Evolutionary conservation across 2,329 filamentous ascomycete genomes (phyloP), one percentile per base, ranked within the genome.

Genomic region (Beauveria medogensis): DNA sequence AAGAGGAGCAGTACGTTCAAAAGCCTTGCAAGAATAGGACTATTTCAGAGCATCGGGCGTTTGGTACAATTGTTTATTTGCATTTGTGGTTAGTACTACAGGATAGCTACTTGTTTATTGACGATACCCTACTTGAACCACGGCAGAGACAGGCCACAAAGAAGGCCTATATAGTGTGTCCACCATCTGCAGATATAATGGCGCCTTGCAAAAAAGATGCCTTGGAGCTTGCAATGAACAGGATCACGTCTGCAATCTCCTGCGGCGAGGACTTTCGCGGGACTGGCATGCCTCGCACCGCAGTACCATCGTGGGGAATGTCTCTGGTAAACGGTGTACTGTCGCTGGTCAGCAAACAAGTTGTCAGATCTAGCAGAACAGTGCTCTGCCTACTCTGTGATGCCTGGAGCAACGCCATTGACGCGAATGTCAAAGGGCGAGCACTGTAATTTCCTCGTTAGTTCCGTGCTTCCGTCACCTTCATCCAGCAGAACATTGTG

Each of bases 321-420:
- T 71, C 70, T 43, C 69, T 69, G 3, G 75, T 77, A 72, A 79
- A 75, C 9, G 75, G 75, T 1, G 76, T 78, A n/a, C 70, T 72
- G 41, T 46, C 2, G 28, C 0, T 34, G 34, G 5, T 48, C 22
- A 52, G 51, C 48, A 22, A 41, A 24, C 9, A 44, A 46, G 2
- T 22, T 22, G 48, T 30, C 26, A 28, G 26, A 24, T 34, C 12
- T 12, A 20, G 16, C 20, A 47, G 20, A 26, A 28, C 3, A 14
- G 30, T 34, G 18, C 24, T 22, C 26, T 34, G n/a, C 43, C 68
- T 67, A 73, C 73, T 73, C 73, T n/a, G 77, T 77, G 2, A 79
- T 69, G 20, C 78, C 77, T 2, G 76, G 77, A 60, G 77, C 79
- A 16, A 80, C 74, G 56, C 73, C 77, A 59, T 80, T 80, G 50